Evolutionary conservation across 2,329 filamentous ascomycete species (phyloP), one percentile per base, ranked within the genome.

Genomic region (Chrysosporium keratinophilum): DNA sequence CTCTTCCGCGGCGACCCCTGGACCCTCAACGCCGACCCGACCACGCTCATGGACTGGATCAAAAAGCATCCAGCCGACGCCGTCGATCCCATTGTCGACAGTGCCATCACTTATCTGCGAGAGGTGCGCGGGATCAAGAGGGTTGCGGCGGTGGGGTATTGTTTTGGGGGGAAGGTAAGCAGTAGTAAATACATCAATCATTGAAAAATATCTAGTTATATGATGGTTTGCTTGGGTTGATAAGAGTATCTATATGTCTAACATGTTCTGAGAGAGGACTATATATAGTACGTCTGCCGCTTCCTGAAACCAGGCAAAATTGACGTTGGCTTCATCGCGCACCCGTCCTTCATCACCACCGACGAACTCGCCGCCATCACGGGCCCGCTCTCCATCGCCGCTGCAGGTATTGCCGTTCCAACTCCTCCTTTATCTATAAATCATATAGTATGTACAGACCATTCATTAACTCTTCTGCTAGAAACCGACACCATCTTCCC

Each of bases 281-380:
- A 11, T 5, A 33, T 52, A 15, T 47, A 84, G 79, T 89, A 86
- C 67, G 80, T 87, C 34, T 76, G 78, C 51, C 81, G 88, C 41
- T 85, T 83, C 74, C 77, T 82, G 63, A 70, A 77, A 72, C 75
- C 75, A 54, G 81, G 81, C 58, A 68, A 73, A 57, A 76, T 91
- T 59, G 76, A 87, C 52, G 85, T 79, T 51, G 87, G 85, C 39
- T 93, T 78, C 70, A 70, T 80, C 15, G 88, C 87, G 1, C 88
- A 93, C 69, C 88, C 88, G 0, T 86, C 81, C 23, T 89, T 89
- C 61, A 80, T 93, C 31, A 75, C 79, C 5, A 73, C 80, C 56
- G 79, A 80, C 1, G 85, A 88, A 69, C 77, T 88, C 47, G 72
- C 72, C 14, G 78, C 76, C 46, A 83, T 88, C 61, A 74, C 74